Percentiles rank a stretch among this genome's conserved stretches.
Conservation (phyloP, 2,329 filamentous ascomycete species). For the Aspergillus arachidicola region DNA sequence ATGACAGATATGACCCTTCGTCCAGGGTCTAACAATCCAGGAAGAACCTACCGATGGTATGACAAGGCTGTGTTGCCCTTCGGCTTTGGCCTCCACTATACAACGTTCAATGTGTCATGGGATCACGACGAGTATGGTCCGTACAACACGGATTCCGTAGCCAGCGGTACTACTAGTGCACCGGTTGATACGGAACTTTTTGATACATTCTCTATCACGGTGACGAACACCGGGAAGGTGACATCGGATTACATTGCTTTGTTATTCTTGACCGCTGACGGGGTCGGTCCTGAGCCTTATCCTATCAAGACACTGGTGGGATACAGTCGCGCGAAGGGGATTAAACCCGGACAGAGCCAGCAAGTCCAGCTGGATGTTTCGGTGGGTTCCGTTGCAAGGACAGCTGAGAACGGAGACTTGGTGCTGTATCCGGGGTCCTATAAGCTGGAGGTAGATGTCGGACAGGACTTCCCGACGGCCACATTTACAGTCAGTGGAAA, state of each 20-base stretch:
- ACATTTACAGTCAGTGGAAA: neutral
- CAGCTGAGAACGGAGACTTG: constrained; percentile 32
- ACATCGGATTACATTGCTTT: constrained; percentile 40
- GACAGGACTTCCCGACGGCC: neutral
- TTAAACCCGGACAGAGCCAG: constrained; percentile 21
- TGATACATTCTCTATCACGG: constrained; percentile 27
- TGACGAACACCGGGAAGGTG: constrained; percentile 34
- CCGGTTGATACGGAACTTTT: constrained; percentile 18
- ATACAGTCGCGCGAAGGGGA: constrained; percentile 27
- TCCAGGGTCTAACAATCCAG: constrained; percentile 31
- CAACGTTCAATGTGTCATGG: constrained; percentile 32
- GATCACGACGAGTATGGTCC: neutral
- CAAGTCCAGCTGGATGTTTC: constrained; percentile 30
- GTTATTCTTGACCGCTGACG: constrained; percentile 31
- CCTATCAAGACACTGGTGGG: constrained; percentile 39
- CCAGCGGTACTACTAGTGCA: neutral
- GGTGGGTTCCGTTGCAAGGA: constrained; percentile 33
- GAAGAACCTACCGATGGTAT: constrained; percentile 46
- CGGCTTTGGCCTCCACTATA: constrained; percentile 45
- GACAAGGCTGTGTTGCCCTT: constrained; percentile 38
- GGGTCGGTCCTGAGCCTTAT: constrained; percentile 36
- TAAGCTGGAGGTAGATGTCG: constrained; percentile 8
- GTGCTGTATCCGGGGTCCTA: constrained; percentile 40
- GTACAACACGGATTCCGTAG: constrained; percentile 1
- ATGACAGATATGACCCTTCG: constrained; percentile 40